Base-by-base conservation (phyloP, 306 rosid species). In the Rosa multiflora region DNA sequence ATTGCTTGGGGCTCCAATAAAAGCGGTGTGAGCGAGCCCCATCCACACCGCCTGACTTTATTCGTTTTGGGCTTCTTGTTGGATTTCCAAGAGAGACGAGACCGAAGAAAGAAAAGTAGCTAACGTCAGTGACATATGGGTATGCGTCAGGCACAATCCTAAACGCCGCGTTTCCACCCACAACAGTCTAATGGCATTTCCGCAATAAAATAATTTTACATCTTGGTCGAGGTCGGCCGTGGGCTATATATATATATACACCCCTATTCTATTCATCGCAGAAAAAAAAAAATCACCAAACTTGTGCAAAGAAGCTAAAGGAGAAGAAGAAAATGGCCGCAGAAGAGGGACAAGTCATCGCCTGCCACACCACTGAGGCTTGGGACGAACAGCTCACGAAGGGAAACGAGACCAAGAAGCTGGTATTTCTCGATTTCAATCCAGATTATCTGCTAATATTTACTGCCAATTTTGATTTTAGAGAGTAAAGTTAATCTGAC, bases 321-420 rank as follows among this genome's bases (percentile, higher is more conserved):
- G 23, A 20, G 47, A 37, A 67, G 74, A 80, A 70, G 18, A 70
- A 73, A 66, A 83, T 81, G 87, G 49, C 70, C 70, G 86, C 81
- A 0, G 94, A 83, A 44, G 88, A 77, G 51, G 87, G 85, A 8
- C 86, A 84, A 35, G 93, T 93, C 14, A 86, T 93, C 72, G 69
- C 76, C 20, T 79, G 88, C 79, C 92, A 82, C 85, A 78, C 83
- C 29, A 76, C 82, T 48, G 80, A 82, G 1, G 20, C 68, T 0
- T 91, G 97, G 98, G 81, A 74, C 1, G 82, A 90, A 18, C 92
- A 86, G 0, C 58, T 88, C 76, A 46, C 74, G 76, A 83, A 82
- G 77, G 91, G 88, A 51, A 78, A 47, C 0, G 91, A 81, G 8
- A 69, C 84, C 82, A 87, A 91, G 61, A 88, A 93, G 76, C 82